Conservation (phyloP, 208 protist genomes). For the Trypanosoma rangeli region DNA sequence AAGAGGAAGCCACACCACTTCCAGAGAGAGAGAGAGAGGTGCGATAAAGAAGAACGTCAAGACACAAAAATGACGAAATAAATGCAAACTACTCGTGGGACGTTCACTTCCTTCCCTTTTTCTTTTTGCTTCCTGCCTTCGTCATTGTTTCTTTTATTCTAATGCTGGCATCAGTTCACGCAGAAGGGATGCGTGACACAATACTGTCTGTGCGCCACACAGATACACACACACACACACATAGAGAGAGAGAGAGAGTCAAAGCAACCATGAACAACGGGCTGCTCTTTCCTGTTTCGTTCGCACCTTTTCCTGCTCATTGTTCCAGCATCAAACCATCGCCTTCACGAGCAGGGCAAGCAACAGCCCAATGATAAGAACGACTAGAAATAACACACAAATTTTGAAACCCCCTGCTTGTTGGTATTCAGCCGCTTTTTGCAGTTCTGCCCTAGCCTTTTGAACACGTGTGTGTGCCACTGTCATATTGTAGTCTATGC, state of each 20-base stretch:
- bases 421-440: conserved; percentile 90
- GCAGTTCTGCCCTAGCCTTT: conserved; percentile 76
- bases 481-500: conserved; percentile 96
- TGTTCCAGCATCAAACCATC: conserved; percentile 28
- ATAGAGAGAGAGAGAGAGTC: background rate
- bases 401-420: conserved; percentile 90
- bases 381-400: conserved; percentile 88
- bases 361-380: conserved; percentile 86
- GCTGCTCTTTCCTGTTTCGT: background rate
- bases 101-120: too few species aligned
- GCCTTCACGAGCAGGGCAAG: conserved; percentile 89
- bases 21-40: background rate
- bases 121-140: too few species aligned
- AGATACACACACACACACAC: too few species aligned
- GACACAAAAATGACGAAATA: too few species aligned
- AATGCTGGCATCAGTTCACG: too few species aligned
- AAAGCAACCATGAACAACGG: background rate
- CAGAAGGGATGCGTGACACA: background rate
- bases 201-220: background rate
- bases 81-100: too few species aligned
- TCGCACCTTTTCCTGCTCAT: conserved; percentile 1
- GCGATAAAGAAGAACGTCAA: too few species aligned
- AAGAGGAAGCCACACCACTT: background rate
- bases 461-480: conserved; percentile 85
- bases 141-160: too few species aligned